A percentile compares a stretch with the other conserved stretches of the same genome.
phyloP scores from a whole-genome alignment of 768 basidiomycete species.

The Phaeotremella fagi region DNA sequence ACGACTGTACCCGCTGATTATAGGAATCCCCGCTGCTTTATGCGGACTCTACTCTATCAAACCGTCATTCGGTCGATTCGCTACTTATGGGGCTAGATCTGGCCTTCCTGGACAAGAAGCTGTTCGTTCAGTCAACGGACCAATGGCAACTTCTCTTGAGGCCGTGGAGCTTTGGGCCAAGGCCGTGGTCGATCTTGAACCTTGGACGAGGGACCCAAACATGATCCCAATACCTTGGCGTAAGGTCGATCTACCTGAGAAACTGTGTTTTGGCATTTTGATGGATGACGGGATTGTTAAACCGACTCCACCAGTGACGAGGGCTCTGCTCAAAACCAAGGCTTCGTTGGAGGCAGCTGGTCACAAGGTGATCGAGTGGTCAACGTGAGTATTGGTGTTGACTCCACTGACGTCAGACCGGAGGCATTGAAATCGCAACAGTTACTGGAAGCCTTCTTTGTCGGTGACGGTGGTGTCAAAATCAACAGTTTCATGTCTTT shows the following conservation, averaged over 20 bases:
- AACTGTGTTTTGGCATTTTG: slow-evolving; percentile 30
- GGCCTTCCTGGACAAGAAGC: slow-evolving; percentile 35
- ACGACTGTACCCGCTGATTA: too few relatives aligned
- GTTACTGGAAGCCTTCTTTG: slow-evolving; percentile 19
- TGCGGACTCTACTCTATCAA: slow-evolving; percentile 52
- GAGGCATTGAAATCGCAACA: slow-evolving; percentile 46
- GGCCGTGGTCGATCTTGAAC: slow-evolving; percentile 20
- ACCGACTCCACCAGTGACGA: slow-evolving; percentile 28
- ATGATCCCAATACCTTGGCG: slow-evolving; percentile 38
- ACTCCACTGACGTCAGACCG: slow-evolving; percentile 55
- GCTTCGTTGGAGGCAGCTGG: slow-evolving; percentile 29
- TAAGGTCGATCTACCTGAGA: slow-evolving; percentile 16
- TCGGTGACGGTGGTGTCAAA: slow-evolving; percentile 28
- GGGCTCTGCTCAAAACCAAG: slow-evolving; percentile 21
- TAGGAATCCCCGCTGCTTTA: slow-evolving; percentile 63
- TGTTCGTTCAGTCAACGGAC: slow-evolving; percentile 28
- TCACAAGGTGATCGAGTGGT: slow-evolving; percentile 32
- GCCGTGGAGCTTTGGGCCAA: slow-evolving; percentile 27
- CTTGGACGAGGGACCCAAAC: slow-evolving; percentile 28
- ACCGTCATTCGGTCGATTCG: slow-evolving; percentile 35
- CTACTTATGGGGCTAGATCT: slow-evolving; percentile 26
- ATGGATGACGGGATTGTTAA: slow-evolving; percentile 31
- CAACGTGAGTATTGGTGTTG: slow-evolving; percentile 47
- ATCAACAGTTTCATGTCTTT: slow-evolving; percentile 14
- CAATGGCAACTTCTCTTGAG: slow-evolving; percentile 23